These are phyloP conservation scores for Plantago ovata DNA, from an alignment of 257 asterid species.

Conservation along the genomic window DNA sequence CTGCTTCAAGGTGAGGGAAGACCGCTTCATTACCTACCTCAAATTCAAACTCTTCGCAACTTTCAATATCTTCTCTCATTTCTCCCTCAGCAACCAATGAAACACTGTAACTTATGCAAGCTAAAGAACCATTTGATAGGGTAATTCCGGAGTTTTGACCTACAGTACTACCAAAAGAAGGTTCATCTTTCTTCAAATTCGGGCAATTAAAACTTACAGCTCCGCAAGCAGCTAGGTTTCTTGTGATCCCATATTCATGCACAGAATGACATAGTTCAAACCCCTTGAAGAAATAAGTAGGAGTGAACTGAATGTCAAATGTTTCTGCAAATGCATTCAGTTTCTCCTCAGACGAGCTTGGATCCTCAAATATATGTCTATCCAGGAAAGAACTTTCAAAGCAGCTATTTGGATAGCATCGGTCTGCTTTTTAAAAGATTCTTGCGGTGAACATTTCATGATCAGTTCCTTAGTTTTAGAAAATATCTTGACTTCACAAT, in stretches of 20 bases:
- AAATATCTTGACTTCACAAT: constrained; percentile 55
- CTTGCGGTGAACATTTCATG: constrained; percentile 61
- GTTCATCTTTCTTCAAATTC: constrained; percentile 19
- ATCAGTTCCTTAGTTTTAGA: constrained; percentile 59
- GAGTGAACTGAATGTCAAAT: constrained; percentile 48
- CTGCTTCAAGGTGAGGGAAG: constrained; percentile 60
- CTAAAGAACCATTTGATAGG: constrained; percentile 68
- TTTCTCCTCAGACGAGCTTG: constrained; percentile 39
- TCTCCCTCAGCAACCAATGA: constrained; percentile 49
- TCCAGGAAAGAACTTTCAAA: constrained; percentile 70
- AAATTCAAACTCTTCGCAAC: constrained; percentile 84
- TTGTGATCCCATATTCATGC: constrained; percentile 33
- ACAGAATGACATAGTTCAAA: constrained; percentile 41
- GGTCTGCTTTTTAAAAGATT: constrained; percentile 55
- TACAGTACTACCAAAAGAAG: no score
- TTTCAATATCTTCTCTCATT: constrained; percentile 63
- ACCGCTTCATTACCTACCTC: constrained; percentile 84
- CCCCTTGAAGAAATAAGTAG: constrained; percentile 38
- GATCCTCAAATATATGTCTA: constrained; percentile 47
- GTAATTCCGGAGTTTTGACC: constrained; percentile 35
- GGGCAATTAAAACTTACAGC: constrained; percentile 15
- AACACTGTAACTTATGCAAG: constrained; percentile 55
- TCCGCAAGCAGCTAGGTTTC: constrained; percentile 15
- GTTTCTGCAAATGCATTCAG: constrained; percentile 45
- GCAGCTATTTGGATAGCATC: constrained; percentile 74